Base-by-base conservation (phyloP, 2,329 filamentous ascomycete genomes). In the Xylariaceae sp. region DNA sequence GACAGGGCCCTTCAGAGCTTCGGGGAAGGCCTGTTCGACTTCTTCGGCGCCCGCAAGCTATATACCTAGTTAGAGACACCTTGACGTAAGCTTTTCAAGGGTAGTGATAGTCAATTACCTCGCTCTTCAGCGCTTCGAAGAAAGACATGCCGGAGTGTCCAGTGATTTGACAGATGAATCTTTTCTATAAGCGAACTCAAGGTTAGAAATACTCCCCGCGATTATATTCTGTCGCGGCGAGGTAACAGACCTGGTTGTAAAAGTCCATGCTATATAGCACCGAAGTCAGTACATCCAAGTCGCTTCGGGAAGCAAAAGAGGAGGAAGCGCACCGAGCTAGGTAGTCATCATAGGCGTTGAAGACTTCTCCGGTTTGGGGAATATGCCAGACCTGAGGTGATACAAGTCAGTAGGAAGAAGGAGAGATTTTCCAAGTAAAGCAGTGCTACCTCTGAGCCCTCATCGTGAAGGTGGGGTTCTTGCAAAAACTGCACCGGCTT, bases 121-220 rank as follows among this genome's bases (percentile, higher is more conserved):
- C 90, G 72, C 90, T 95, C 69, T 89, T 84, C 30, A 92, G 80
- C 22, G 94, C 94, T 59, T 96, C 90, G 64, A 96, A 96, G 69
- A 95, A 99, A 3, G 83, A 92, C 58, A 96, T 76, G 46, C 87
- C 87, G 30, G 90, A 95, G 68, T 95, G 92, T 47, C 94, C 94
- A 11, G 90, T 96, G 58, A 97, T 95, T 66, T 95, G 89, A 70
- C 95, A 96, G 53, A 95, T 96, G 69, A 97, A 99, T 48, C 87
- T 84, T 64, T 85, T 89, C 85, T 92, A 60, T 44, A 60, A 36
- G 50, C 61, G 65, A 51, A 17, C 15, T 18, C 32, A 2, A 18
- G 9, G n/a, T 15, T 42, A 10, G n/a, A 11, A 42, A 19, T n/a
- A n/a, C 31, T 11, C 15, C n/a, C 35, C 35, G 3, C n/a, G 22